Percentiles rank a stretch among this genome's conserved stretches.
phyloP scores from a whole-genome alignment of 805 yeast species.

The Tetrapisispora namnaoensis region DNA sequence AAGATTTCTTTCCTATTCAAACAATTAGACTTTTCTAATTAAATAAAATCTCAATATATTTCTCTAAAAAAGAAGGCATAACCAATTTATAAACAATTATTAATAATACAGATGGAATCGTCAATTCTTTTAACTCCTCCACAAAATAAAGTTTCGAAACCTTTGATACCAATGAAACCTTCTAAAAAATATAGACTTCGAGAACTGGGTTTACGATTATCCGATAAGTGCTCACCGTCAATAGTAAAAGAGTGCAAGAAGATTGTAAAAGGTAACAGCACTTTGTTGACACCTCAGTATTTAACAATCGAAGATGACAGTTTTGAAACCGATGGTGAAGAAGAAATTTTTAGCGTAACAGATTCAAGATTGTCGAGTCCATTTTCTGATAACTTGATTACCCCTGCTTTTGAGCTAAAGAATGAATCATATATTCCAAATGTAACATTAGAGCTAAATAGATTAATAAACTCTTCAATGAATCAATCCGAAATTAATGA shows the following conservation, averaged over 20 bases:
- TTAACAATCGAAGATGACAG: not conserved
- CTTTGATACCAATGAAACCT: not conserved
- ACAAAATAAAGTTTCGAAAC: conserved; percentile 3
- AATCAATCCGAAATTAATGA: not conserved
- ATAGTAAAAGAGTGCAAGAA: not conserved
- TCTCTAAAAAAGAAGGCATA: too few relatives aligned
- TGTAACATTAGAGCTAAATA: conserved; percentile 9
- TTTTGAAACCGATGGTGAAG: conserved; percentile 2
- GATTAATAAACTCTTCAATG: conserved; percentile 11
- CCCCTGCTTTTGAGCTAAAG: not conserved
- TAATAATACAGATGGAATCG: not conserved
- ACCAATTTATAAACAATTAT: not conserved
- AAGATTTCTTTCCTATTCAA: too few relatives aligned
- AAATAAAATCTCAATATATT: too few relatives aligned
- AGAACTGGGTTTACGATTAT: not conserved
- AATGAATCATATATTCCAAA: not conserved
- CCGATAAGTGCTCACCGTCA: not conserved
- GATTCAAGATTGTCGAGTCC: conserved; percentile 19
- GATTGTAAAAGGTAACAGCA: not conserved
- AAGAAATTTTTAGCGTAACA: conserved; percentile 9
- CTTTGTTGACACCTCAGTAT: not conserved
- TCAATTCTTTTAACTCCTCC: conserved; percentile 11
- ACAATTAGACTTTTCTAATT: too few relatives aligned
- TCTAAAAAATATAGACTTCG: not conserved
- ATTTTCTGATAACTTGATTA: conserved; percentile 9